Base-by-base conservation (phyloP, 2,329 filamentous ascomycete genomes). In the Neonectria coccinea region DNA sequence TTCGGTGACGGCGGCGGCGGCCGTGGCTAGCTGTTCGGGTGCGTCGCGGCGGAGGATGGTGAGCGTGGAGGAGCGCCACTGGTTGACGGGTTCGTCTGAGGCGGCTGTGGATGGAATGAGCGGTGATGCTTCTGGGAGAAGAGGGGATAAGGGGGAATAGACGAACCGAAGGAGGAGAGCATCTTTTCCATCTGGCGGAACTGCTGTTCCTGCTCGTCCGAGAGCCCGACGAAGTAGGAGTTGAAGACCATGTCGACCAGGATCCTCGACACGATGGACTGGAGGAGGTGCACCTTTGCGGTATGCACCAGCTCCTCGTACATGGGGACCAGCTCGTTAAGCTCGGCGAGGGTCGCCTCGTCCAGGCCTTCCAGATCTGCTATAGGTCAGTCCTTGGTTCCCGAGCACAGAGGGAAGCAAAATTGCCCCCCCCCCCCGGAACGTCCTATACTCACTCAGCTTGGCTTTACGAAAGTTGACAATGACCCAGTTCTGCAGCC, bases 401-500 rank as follows among this genome's bases (percentile, higher is more conserved):
- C 7, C 31, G 4, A 22, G 22, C 22, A 22, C 22, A 22, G 22
- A 22, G 22, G 22, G 22, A 22, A 22, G 22, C 22, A 22, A 4
- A 22, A 22, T 3, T 22, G 22, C 22, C 22, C 22, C 31, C 11
- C 0, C 22, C 22, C 22, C 31, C 11, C 0, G 2, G 11, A 12
- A 8, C 10, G 2, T 33, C 1, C 0, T 14, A 25, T 11, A 76
- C 81, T 70, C 74, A 86, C 84, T 80, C 51, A 91, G 78, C 78
- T 85, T 91, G 12, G 85, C 83, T 66, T 86, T 86, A 56, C 91
- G 84, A 68, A 91, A 93, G 74, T 91, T 87, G 27, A 86, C 85
- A 70, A 93, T 88, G 4, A 90, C 86, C 91, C 91, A 93, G 71
- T 93, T 92, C 78, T 92, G 90, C 70, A 92, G 78, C 25, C 89